Conservation (phyloP, 352 stramenopile genomes). For the Globisporangium takayamanum region DNA sequence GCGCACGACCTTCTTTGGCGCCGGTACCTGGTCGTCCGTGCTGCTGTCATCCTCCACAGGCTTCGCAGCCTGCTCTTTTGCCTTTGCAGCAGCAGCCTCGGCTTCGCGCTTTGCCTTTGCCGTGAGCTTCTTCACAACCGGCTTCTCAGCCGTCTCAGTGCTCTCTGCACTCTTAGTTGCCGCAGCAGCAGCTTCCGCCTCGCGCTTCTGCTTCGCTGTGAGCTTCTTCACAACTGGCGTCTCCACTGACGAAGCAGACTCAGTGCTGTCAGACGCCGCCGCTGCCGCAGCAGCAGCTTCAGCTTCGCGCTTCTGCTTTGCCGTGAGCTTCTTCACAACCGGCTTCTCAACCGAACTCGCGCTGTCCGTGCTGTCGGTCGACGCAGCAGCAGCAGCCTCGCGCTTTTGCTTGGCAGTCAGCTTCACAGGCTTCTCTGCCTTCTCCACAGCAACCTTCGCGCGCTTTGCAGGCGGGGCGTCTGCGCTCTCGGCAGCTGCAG, state of each 20-base stretch:
- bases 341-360: constrained; percentile 7
- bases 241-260: constrained; percentile 8
- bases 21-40: constrained; percentile 18
- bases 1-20: constrained; percentile 17
- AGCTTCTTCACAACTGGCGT: constrained; percentile 4
- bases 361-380: constrained; percentile 12
- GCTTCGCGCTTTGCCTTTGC: neutral
- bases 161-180: constrained; percentile 7
- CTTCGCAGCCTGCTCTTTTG: constrained; percentile 1
- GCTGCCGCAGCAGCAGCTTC: constrained; percentile 4
- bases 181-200: constrained; percentile 8
- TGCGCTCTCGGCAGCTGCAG: constrained; percentile 8
- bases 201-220: constrained; percentile 11
- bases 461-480: constrained; percentile 12
- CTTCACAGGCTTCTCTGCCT: constrained; percentile 10
- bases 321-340: constrained; percentile 1
- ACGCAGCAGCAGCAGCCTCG: constrained; percentile 8
- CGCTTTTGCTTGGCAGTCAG: constrained; percentile 13
- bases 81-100: constrained; percentile 8
- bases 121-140: neutral
- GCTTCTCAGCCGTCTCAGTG: constrained; percentile 1
- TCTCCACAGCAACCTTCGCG: constrained; percentile 10
- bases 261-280: constrained; percentile 9
- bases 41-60: constrained; percentile 2
- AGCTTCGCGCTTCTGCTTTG: constrained; percentile 13